phyloP scores from a whole-genome alignment of 2,329 filamentous ascomycete genomes.

The Arthroderma uncinatum region DNA sequence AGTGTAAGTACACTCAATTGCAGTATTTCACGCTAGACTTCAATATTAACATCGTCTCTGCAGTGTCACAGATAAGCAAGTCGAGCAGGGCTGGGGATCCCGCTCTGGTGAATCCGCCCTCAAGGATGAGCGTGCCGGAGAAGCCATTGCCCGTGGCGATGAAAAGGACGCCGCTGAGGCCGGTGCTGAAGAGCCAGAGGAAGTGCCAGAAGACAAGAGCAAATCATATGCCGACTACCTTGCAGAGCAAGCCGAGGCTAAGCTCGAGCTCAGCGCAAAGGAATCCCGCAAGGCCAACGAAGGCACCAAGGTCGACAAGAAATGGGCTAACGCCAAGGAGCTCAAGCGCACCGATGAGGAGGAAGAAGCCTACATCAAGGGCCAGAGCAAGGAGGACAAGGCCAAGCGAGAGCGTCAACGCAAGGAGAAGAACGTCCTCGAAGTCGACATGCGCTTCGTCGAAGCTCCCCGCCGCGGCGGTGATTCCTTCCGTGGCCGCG shows the following conservation, averaged over 20 bases:
- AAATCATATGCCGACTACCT: conserved; percentile 87
- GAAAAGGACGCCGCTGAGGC: conserved; percentile 57
- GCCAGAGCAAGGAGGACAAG: conserved; percentile 54
- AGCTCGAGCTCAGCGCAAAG: conserved; percentile 53
- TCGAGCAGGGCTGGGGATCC: conserved; percentile 80
- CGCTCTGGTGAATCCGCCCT: conserved; percentile 71
- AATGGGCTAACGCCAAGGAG: conserved; percentile 78
- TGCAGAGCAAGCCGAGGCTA: conserved; percentile 64
- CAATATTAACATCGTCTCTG: conserved; percentile 6
- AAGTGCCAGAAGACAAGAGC: conserved; percentile 70
- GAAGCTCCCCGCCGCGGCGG: conserved; percentile 51
- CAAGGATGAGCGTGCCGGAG: conserved; percentile 83
- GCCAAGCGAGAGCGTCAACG: conserved; percentile 70
- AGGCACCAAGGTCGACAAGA: conserved; percentile 76
- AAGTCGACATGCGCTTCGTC: conserved; percentile 75
- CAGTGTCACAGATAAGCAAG: conserved; percentile 37
- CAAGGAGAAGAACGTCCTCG: conserved; percentile 81
- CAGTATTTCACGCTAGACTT: neutral
- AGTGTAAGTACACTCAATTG: conserved; percentile 38
- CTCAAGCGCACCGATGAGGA: conserved; percentile 47
- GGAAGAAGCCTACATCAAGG: conserved; percentile 59
- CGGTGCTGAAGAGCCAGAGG: conserved; percentile 27
- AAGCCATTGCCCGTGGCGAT: conserved; percentile 76
- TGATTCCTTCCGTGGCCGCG: conserved; percentile 38
- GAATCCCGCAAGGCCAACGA: conserved; percentile 86